Evolutionary conservation across 2,329 filamentous ascomycete species (phyloP), one percentile per base, ranked within the genome.

Genomic region (Reticulascus tulasneorum): DNA sequence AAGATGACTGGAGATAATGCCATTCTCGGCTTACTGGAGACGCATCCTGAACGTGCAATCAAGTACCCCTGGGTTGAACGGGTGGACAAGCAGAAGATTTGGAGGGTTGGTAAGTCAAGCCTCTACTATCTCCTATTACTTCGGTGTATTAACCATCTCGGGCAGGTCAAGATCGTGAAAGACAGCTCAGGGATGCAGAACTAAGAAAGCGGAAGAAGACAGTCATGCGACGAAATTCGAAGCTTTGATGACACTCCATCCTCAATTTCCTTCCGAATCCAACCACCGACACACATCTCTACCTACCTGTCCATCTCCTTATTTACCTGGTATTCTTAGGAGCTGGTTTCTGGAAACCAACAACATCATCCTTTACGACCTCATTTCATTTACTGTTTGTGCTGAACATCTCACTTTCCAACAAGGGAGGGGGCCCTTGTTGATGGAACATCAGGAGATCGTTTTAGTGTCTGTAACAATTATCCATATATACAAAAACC

Each of bases 11-110:
- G n/a, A n/a, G n/a, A n/a, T n/a, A 42, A 42, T 33, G 40, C 40
- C 32, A 38, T 38, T 18, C 58, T 47, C 38, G 45, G 47, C 13
- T 48, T 63, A 19, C 27, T 54, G 7, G 49, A 53, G 37, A 49
- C 60, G 17, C 60, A 50, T 21, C 59, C 59, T 0, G 59, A 62
- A 18, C 48, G 54, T 9, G 58, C 59, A 2, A 46, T 60, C 37
- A 38, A 44, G 8, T 62, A 61, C 34, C 16, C 42, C 6, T 62
- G 59, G 59, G 51, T 62, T 3, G 31, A 37, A 13, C 23, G 35
- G 5, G 46, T 52, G 26, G 27, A 52, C 33, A 50, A 51, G 23
- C 30, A 44, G 24, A 32, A 40, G 12, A 55, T 54, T 6, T 45
- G 46, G 13, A 34, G 47, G 18, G 24, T 56, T 9, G 41, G 58